Base-by-base conservation (phyloP, 805 yeast species). In the Hanseniaspora nectarophila region DNA sequence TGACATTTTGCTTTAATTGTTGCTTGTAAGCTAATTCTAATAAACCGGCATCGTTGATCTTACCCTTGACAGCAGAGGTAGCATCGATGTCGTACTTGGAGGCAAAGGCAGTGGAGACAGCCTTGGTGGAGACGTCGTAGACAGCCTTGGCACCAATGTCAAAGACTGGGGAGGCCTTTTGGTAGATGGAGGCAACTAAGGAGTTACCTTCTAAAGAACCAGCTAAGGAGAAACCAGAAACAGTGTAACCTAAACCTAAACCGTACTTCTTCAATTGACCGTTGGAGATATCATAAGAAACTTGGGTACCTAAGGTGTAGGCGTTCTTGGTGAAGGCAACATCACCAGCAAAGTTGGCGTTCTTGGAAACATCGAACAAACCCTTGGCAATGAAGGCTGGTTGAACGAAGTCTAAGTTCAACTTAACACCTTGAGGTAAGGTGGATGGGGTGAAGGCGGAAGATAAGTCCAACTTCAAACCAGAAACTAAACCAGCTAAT, bases 131-230 rank as follows among this genome's bases (percentile, higher is more conserved):
- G 58, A 95, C 81, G 75, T 88, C 95, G 81, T 90, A 86, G 60
- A 92, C 81, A 64, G 96, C 95, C 78, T 85, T 89, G 66, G 97
- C 95, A 75, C 97, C 98, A 63, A 88, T 95, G 79, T 92, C 96
- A 62, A 90, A 86, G 62, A 74, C 71, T 60, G 94, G 85, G 63
- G 88, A 79, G 58, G 92, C 95, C 72, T 79, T 84, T 82, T 92
- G 97, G 87, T 81, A 92, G 81, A 89, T 88, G 62, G 95, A 90
- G 62, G 96, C 96, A 57, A 95, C 76, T 63, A 88, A 81, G 56
- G 88, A 79, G 67, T 89, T 77, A 78, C 88, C 85, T 75, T 82
- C 78, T 60, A 88, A 79, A 58, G 95, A 85, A 37, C 71, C 60
- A 37, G 66, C 66, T 56, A 87, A 78, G 57, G 94, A 76, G 80